Base-by-base conservation (phyloP, 1,139 yeast genomes). In the Sugiyamaella castrensis region DNA sequence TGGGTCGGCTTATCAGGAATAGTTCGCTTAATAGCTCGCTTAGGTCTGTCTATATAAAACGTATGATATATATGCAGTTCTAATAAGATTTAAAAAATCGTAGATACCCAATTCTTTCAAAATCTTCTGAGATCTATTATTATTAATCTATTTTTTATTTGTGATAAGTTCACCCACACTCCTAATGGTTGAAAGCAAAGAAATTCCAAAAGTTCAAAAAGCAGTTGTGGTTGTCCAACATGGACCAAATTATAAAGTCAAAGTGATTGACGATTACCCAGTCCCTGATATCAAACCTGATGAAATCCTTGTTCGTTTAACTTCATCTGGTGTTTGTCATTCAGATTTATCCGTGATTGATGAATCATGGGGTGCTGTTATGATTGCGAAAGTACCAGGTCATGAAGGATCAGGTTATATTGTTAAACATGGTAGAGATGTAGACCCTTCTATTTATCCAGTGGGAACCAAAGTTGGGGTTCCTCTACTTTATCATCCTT, bases 241-340 rank as follows among this genome's bases (percentile, higher is more conserved):
- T 13, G 60, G 63, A 8, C 51, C 50, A 2, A 43, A 57, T 37
- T 58, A 57, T 43, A 46, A 47, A 27, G 48, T 56, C 29, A 43
- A 49, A 19, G 53, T 63, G 19, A 58, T 41, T 53, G 46, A 52
- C 19, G 56, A 62, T 28, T 56, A 53, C 48, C 68, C 69, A 6
- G 66, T 65, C 11, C 69, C 69, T 2, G 56, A 52, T 24, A 57
- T 59, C 13, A 50, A 52, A 19, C 52, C 56, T 13, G 62, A 58
- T 36, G 63, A 65, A 48, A 54, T 65, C 8, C 54, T 65, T 13
- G 68, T 65, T 26, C 48, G 62, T 39, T 29, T 65, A 43, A 53
- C 56, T 7, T 64, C 61, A 46, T 56, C 69, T 12, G 73, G 73
- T 7, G 68, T 69, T 32, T 70, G 73, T 58, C 72, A 69, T 52